phyloP scores from a whole-genome alignment of 2,329 filamentous ascomycete genomes.

The Knufia fluminis region DNA sequence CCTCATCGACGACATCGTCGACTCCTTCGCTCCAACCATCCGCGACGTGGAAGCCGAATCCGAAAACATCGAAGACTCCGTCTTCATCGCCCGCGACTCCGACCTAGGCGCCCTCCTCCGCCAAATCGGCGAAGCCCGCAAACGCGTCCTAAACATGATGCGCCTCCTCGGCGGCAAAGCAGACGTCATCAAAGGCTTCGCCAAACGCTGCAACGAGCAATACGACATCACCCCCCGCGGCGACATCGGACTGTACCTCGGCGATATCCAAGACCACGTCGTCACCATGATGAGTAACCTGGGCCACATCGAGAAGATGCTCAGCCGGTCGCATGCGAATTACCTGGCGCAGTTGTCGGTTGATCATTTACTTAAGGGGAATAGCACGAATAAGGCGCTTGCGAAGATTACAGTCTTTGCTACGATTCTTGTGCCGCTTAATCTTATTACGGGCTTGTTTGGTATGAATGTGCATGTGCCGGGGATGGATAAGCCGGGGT shows the following conservation, averaged over 20 bases:
- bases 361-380: constrained; percentile 80
- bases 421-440: constrained; percentile 91
- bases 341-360: constrained; percentile 92
- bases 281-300: constrained; percentile 98
- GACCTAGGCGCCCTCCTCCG: constrained; percentile 82
- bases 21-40: constrained; percentile 86
- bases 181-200: constrained; percentile 95
- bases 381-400: constrained; percentile 76
- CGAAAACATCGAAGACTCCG: constrained; percentile 87
- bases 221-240: constrained; percentile 91
- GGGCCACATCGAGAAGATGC: constrained; percentile 93
- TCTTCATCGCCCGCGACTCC: constrained; percentile 83
- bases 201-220: constrained; percentile 96
- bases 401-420: constrained; percentile 93
- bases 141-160: constrained; percentile 89
- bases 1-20: constrained; percentile 95
- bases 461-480: constrained; percentile 44
- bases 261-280: constrained; percentile 97
- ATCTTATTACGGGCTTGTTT: constrained; percentile 63
- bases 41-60: constrained; percentile 78
- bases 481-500: constrained; percentile 27
- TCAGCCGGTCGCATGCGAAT: constrained; percentile 87
- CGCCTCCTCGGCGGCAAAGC: constrained; percentile 91
- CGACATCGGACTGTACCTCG: constrained; percentile 92
- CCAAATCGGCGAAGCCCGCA: constrained; percentile 80